Conservation (phyloP, 805 yeast genomes). For the Candida coquimbonensis region DNA sequence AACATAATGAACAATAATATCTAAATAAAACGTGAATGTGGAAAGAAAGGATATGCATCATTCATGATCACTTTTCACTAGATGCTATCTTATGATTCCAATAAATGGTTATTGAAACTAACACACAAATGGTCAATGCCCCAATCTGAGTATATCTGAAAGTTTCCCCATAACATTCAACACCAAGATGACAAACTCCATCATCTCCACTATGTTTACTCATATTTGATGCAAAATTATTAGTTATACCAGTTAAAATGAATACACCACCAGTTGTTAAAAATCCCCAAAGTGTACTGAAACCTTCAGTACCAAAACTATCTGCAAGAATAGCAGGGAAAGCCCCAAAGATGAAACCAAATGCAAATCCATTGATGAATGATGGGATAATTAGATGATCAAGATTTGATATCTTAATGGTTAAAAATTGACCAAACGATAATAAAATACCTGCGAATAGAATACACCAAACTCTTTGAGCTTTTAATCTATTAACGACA, state of each 20-base stretch:
- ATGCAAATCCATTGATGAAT: slow-evolving; percentile 51
- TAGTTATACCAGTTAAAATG: slow-evolving; percentile 46
- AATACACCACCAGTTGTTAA: slow-evolving; percentile 64
- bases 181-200: slow-evolving; percentile 38
- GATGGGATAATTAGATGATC: slow-evolving; percentile 43
- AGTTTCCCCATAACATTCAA: slow-evolving; percentile 40
- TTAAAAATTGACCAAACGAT: slow-evolving; percentile 30
- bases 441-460: slow-evolving; percentile 33
- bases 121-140: slow-evolving; percentile 16
- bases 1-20: no score
- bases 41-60: no score
- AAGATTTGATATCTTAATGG: slow-evolving; percentile 31
- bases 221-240: slow-evolving; percentile 48
- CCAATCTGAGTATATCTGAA: slow-evolving; percentile 25
- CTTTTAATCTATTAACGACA: slow-evolving; percentile 40
- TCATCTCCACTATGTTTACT: slow-evolving; percentile 36
- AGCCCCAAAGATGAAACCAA: slow-evolving; percentile 67
- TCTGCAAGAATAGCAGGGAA: slow-evolving; percentile 76
- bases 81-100: slow-evolving; percentile 4
- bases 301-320: slow-evolving; percentile 56
- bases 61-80: no score
- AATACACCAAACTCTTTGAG: slow-evolving; percentile 64
- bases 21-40: no score
- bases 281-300: slow-evolving; percentile 73
- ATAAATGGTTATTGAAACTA: slow-evolving; percentile 9